Base-by-base conservation (phyloP, 2,329 filamentous ascomycete species). In the Ilyonectria sp. region DNA sequence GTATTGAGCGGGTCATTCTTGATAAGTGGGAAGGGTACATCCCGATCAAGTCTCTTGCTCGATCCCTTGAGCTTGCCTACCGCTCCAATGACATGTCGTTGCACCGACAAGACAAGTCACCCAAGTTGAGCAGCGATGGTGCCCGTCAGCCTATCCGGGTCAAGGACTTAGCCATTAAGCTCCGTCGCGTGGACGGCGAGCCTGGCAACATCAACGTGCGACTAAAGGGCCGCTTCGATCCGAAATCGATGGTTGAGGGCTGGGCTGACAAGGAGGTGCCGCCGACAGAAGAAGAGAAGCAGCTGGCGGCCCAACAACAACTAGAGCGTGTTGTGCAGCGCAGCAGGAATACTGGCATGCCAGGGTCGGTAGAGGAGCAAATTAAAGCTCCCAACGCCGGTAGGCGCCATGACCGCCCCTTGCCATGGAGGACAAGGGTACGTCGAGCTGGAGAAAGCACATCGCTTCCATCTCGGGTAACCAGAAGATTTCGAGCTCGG, bases 1-100 rank as follows among this genome's bases (percentile, higher is more conserved):
- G 72, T 35, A 60, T 77, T 6, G 79, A 81, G 64, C 75, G 75
- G 60, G 72, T 72, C 56, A 76, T 81, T n/a, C 71, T 80, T 15
- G 55, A 68, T 9, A 66, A 57, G 15, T 79, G 77, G 64, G 67
- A 72, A 6, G 76, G 71, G 19, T 80, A 79, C 60, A 62, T 65
- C 40, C 78, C 79, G 19, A 44, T 68, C n/a, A 73, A 75, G 47
- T 49, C 74, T 9, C 78, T 81, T 7, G 73, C 68, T 13, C 65
- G 66, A 10, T 64, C 74, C 3, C 71, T 81, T 17, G 72, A 76
- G 33, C 65, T 71, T 1, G 72, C 76, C 7, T 76, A 73, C 46
- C 71, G 71, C 15, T 73, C 72, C 4, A 74, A 77, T 44, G 79
- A 81, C 21, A 46, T 46, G 40, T 67, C 73, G 9, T 57, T 78